These are phyloP conservation scores for Trichoderma gamsii DNA, from an alignment of 495 filamentous ascomycete genomes.

Conservation along the genomic window DNA sequence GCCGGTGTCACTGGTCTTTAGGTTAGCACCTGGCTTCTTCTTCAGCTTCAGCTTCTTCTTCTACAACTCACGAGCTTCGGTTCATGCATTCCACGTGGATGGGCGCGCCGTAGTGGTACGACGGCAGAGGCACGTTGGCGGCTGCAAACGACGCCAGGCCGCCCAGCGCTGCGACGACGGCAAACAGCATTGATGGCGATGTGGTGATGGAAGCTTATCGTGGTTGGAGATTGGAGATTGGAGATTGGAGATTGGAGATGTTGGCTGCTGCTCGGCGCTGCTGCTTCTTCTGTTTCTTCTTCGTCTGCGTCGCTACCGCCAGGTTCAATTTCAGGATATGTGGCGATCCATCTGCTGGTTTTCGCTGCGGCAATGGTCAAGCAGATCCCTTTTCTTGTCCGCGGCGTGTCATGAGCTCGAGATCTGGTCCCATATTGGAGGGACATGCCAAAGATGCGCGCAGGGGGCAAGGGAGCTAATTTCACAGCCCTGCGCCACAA, in stretches of 20 bases:
- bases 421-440: no score
- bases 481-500: no score
- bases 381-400: neutral
- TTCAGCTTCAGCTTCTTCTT: neutral
- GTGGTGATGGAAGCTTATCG: neutral
- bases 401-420: neutral
- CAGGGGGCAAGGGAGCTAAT: no score
- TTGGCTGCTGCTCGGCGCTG: neutral
- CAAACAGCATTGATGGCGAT: neutral
- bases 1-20: conserved; percentile 48
- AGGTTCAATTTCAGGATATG: neutral
- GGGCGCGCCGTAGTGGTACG: conserved; percentile 44
- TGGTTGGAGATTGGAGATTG: neutral
- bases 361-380: neutral
- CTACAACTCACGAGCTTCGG: conserved; percentile 43
- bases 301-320: neutral
- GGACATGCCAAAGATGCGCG: no score
- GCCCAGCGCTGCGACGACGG: neutral
- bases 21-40: no score
- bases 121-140: conserved; percentile 28
- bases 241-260: neutral
- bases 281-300: neutral
- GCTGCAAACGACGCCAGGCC: conserved; percentile 8
- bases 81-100: conserved; percentile 51
- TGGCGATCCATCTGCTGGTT: conserved; percentile 1